phyloP scores from a whole-genome alignment of 352 stramenopile species.

The Phytophthora pseudosyringae region DNA sequence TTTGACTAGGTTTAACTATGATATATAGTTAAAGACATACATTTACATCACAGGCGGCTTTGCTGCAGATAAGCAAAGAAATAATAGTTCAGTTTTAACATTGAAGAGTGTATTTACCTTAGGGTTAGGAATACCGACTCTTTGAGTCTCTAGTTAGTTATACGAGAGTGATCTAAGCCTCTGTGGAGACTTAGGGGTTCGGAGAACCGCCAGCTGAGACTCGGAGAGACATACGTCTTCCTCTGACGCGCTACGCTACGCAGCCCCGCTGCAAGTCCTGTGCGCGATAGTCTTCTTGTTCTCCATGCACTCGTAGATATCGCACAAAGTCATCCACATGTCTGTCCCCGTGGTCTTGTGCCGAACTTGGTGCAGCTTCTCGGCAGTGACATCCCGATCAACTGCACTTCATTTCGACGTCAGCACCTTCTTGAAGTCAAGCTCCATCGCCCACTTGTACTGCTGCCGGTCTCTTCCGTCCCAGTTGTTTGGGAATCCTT shows the following conservation, averaged over 20 bases:
- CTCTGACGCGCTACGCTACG: not conserved
- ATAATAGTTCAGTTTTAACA: too few relatives aligned
- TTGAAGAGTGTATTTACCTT: too few relatives aligned
- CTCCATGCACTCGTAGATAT: slow-evolving; percentile 4
- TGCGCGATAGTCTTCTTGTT: slow-evolving; percentile 12
- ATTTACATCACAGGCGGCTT: too few relatives aligned
- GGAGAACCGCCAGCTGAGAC: too few relatives aligned
- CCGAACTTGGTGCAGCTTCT: slow-evolving; percentile 7
- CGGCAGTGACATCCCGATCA: slow-evolving; percentile 7
- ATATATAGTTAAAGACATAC: too few relatives aligned
- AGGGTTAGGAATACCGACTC: too few relatives aligned
- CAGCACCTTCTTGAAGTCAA: not conserved
- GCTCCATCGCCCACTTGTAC: slow-evolving; percentile 2
- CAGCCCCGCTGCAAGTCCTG: not conserved
- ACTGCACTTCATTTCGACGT: too few relatives aligned
- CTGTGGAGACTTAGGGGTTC: too few relatives aligned
- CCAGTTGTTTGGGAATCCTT: not conserved
- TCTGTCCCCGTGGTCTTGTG: slow-evolving; percentile 13
- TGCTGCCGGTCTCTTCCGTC: slow-evolving; percentile 2
- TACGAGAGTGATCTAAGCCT: too few relatives aligned
- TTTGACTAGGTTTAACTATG: too few relatives aligned
- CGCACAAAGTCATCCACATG: slow-evolving; percentile 12
- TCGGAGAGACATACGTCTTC: too few relatives aligned
- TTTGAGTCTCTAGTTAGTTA: not conserved
- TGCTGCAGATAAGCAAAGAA: too few relatives aligned